These are phyloP conservation scores for Pythium grandisporangium DNA, from an alignment of 352 stramenopile species.

Conservation along the genomic window DNA sequence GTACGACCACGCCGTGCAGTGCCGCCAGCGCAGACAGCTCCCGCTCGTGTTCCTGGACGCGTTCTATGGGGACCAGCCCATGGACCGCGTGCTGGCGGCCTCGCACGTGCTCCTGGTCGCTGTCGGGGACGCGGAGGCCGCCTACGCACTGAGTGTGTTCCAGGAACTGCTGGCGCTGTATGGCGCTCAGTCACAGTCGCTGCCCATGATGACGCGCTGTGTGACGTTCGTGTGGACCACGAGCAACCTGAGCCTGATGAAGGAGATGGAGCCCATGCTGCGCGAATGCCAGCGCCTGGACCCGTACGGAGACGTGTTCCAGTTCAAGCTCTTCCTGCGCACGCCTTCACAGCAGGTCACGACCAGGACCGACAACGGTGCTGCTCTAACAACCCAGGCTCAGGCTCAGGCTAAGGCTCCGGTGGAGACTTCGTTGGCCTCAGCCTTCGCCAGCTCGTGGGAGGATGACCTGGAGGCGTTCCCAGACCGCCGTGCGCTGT, in stretches of 20 bases:
- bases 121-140: background rate
- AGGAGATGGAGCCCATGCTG: constrained; percentile 5
- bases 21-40: background rate
- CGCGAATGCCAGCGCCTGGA: background rate
- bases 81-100: background rate
- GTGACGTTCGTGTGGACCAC: constrained; percentile 1
- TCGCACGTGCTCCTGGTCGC: background rate
- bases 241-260: constrained; percentile 1
- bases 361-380: no score
- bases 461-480: constrained; percentile 2
- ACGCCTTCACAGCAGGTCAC: no score
- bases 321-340: background rate
- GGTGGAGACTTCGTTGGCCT: no score
- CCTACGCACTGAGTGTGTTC: constrained; percentile 2
- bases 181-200: background rate
- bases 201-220: background rate
- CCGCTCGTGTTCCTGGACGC: constrained; percentile 1
- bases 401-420: no score
- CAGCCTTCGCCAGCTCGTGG: background rate
- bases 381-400: no score
- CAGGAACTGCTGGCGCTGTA: constrained; percentile 2
- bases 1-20: background rate
- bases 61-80: background rate
- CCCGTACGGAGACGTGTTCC: background rate
- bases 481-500: background rate